Conservation (phyloP, 345 rosid genomes). For the Dimocarpus longan region DNA sequence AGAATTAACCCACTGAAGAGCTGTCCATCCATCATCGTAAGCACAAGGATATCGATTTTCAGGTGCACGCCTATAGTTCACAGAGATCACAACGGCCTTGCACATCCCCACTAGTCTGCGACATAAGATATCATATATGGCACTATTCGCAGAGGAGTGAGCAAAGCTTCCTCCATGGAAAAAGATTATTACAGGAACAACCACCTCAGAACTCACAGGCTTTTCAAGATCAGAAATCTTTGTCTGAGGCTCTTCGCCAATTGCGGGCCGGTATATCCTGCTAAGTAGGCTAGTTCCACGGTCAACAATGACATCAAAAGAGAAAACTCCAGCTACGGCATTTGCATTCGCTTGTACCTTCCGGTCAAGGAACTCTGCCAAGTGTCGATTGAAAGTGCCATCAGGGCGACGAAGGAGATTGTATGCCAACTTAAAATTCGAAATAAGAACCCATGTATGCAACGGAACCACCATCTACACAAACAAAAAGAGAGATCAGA, state of each 20-base stretch:
- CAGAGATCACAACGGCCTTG: slow-evolving; percentile 82
- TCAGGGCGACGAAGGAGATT: slow-evolving; percentile 84
- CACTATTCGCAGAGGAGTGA: slow-evolving; percentile 82
- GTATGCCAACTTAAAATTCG: slow-evolving; percentile 84
- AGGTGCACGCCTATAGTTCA: slow-evolving; percentile 86
- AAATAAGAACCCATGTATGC: slow-evolving; percentile 88
- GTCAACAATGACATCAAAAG: slow-evolving; percentile 74
- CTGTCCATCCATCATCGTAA: slow-evolving; percentile 89
- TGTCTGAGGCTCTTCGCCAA: slow-evolving; percentile 43
- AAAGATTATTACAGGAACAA: slow-evolving; percentile 71
- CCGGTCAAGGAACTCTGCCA: slow-evolving; percentile 91
- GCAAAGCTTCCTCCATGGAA: slow-evolving; percentile 98
- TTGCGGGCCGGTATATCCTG: slow-evolving; percentile 68
- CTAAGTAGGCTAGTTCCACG: slow-evolving; percentile 54
- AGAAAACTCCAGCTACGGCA: slow-evolving; percentile 75
- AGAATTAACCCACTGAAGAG: slow-evolving; percentile 76
- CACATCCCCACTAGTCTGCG: slow-evolving; percentile 75
- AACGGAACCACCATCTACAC: slow-evolving; percentile 83
- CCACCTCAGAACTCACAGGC: slow-evolving; percentile 62
- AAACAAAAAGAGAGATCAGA: slow-evolving; percentile 25
- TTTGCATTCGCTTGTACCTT: slow-evolving; percentile 75
- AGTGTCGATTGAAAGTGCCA: slow-evolving; percentile 88
- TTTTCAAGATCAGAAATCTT: slow-evolving; percentile 62
- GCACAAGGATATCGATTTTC: slow-evolving; percentile 83
- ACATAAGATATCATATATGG: slow-evolving; percentile 76